phyloP scores from a whole-genome alignment of 2,329 filamentous ascomycete species.

The Fusarium begoniae region DNA sequence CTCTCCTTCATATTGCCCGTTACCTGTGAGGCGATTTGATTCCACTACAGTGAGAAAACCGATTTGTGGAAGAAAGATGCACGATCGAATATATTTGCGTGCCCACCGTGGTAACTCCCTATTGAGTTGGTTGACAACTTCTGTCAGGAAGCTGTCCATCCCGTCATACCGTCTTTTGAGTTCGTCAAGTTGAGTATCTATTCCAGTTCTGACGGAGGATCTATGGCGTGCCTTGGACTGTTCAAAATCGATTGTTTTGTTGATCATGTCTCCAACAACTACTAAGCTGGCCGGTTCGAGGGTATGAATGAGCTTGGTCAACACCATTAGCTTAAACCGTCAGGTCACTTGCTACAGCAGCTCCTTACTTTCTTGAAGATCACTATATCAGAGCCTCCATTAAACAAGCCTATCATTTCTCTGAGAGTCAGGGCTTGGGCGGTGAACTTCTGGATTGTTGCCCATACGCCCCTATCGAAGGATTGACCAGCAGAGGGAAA shows the following conservation, averaged over 20 bases:
- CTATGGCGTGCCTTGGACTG: conserved; percentile 75
- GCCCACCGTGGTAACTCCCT: conserved; percentile 69
- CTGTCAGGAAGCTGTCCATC: conserved; percentile 76
- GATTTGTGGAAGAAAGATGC: conserved; percentile 90
- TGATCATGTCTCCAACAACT: conserved; percentile 75
- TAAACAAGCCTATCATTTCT: conserved; percentile 59
- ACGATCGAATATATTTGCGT: conserved; percentile 68
- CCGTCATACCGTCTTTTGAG: conserved; percentile 82
- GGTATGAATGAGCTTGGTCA: conserved; percentile 62
- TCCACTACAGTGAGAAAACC: conserved; percentile 88
- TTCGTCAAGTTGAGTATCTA: conserved; percentile 79
- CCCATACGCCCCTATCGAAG: conserved; percentile 76
- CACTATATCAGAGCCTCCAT: conserved; percentile 20
- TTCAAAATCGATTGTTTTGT: conserved; percentile 81
- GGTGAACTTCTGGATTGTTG: conserved; percentile 75
- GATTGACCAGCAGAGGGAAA: conserved; percentile 57
- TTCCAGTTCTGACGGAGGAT: conserved; percentile 75
- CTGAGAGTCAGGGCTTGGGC: conserved; percentile 75
- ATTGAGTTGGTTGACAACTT: conserved; percentile 72
- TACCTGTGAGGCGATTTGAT: conserved; percentile 56
- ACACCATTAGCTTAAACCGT: not conserved
- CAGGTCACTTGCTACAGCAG: not conserved
- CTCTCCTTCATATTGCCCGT: conserved; percentile 71
- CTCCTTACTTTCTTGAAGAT: conserved; percentile 54
- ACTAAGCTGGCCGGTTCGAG: conserved; percentile 69